Percentiles rank a stretch among this genome's conserved stretches.
These are phyloP conservation scores for Acephala macrosclerotiorum DNA, from an alignment of 2,329 filamentous ascomycete genomes.

Conservation along the genomic window DNA sequence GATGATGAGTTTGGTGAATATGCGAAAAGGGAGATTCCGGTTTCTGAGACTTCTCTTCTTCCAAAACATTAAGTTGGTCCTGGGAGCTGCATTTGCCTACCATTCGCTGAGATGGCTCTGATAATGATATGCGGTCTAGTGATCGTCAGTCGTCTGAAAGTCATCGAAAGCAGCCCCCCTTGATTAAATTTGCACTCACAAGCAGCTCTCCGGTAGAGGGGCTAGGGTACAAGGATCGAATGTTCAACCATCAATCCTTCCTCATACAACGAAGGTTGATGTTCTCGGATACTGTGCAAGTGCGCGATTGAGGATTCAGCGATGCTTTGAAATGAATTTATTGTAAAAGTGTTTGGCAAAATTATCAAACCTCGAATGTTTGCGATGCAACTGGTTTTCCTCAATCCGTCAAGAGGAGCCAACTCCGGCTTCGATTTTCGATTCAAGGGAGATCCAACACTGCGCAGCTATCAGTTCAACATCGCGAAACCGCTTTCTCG, in stretches of 20 bases:
- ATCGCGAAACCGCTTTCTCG: background rate
- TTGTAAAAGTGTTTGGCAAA: background rate
- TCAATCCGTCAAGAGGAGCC: too few relatives aligned
- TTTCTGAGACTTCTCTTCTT: background rate
- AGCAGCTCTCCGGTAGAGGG: background rate
- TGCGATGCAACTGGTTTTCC: too few relatives aligned
- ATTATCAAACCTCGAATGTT: background rate
- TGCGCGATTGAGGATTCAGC: background rate
- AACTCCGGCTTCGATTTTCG: background rate
- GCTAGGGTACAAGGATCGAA: background rate
- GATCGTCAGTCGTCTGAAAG: background rate
- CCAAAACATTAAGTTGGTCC: background rate
- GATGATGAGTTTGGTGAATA: background rate
- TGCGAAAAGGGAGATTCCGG: background rate
- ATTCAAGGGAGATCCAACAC: background rate
- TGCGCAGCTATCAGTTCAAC: background rate
- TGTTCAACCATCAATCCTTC: conserved; percentile 4
- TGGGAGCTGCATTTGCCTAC: background rate
- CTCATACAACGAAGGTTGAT: background rate
- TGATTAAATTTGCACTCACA: background rate
- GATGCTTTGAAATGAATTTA: background rate
- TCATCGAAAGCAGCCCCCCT: conserved; percentile 1
- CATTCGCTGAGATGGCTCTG: background rate
- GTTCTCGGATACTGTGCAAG: background rate
- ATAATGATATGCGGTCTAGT: background rate